Evolutionary conservation across 2,329 filamentous ascomycete genomes (phyloP), one percentile per base, ranked within the genome.

Genomic region (Microdochium trichocladiopsis): DNA sequence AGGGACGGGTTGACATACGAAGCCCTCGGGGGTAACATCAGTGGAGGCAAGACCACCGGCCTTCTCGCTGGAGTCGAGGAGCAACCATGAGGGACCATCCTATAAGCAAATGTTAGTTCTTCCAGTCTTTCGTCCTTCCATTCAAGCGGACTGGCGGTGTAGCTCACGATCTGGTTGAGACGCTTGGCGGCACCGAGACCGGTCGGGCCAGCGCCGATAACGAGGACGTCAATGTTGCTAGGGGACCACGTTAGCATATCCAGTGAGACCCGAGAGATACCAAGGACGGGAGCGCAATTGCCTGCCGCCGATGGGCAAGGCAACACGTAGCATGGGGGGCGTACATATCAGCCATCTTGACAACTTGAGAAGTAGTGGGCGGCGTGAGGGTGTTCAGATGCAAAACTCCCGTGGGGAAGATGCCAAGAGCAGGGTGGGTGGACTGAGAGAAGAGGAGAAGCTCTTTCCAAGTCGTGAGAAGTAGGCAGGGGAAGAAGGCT

Each of bases 121-220:
- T 22, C n/a, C 6, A 18, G 36, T 9, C n/a, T 41, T 41, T 6
- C n/a, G 36, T 16, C 9, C 5, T 21, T 18, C 21, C 18, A 3
- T 10, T 11, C 21, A 5, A 45, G 43, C 24, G 11, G 57, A 58
- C 50, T 54, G 55, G 58, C 60, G 63, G 69, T 66, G 60, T 61
- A 57, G 69, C 86, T 62, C 79, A 97, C 94, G 68, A 96, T 86
- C 75, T 99, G 94, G 74, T 97, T 88, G 61, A 99, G 83, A 70
- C 94, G 90, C 81, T 99, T 99, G 64, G 94, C 94, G 70, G 94
- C 94, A 80, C 94, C 94, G 63, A 97, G 84, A 75, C 94, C 94
- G 67, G 94, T 97, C 64, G 94, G 94, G 69, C 94, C 94, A 75
- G 93, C 93, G 69, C 94, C 94, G 77, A 97, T 96, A 73, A 99